Evolutionary conservation across 169 alveolate genomes (phyloP), one percentile per base, ranked within the genome.

Genomic region (Plasmodium fragile): DNA sequence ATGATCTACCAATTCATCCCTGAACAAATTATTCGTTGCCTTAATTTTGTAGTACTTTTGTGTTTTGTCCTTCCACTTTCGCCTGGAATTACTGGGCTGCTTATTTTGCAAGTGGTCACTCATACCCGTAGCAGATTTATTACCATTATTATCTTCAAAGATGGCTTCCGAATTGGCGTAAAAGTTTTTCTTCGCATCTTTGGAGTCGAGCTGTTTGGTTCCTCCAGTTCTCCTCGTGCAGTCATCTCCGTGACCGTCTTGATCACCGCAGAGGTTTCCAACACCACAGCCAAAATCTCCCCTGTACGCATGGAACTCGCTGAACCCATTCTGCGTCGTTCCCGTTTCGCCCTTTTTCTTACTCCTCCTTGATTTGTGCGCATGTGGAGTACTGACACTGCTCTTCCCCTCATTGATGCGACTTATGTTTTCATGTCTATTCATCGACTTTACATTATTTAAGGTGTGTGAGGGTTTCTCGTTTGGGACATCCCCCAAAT

Each of bases 121-220:
- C 69, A 1, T 73, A 22, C 49, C 71, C 13, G 11, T 36, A 10
- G 25, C 30, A 10, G 28, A 8, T 28, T 73, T 73, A 34, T 75
- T 36, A 18, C 52, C 49, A 36, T 75, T 25, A 13, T 71, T 65
- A 70, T 52, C 73, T 49, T 85, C 93, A 85, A 85, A 85, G 79
- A 85, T 85, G 18, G 93, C 52, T 73, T 39, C 93, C 41, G 81
- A 85, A 77, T 75, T 77, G 30, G 65, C 49, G 78, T 85, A 85
- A 34, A 85, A 69, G 45, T 75, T 73, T 32, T 73, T 73, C 49
- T 85, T 77, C 11, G 28, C 34, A 69, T 16, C 52, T 85, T 49
- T 72, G 34, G 79, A 73, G 16, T 25, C 39, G 73, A 28, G 18
- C 32, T n/a, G 18, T 16, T 75, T 53, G 39, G 16, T 11, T 11